A percentile compares a stretch with the other conserved stretches of the same genome.
Evolutionary conservation across 106 monocot species (phyloP).

Genomic region (Dioscorea alata): DNA sequence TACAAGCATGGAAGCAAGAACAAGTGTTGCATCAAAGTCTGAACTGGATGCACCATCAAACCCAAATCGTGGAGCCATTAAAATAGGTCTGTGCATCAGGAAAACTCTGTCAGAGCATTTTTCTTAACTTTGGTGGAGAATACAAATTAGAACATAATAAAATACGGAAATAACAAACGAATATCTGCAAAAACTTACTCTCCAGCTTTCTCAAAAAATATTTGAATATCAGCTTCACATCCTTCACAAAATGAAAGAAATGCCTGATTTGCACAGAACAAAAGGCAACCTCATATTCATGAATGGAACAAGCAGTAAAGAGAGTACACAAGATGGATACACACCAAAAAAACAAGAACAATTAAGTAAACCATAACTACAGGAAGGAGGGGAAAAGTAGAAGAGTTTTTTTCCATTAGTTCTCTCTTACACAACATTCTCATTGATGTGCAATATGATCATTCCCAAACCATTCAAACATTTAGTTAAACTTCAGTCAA

Average conservation of each 20-base stretch:
- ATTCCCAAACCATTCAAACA: no score
- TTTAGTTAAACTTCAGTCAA: no score
- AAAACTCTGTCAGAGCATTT: not conserved
- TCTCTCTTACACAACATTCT: not conserved
- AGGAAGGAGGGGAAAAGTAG: no score
- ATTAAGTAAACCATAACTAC: no score
- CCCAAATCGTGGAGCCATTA: constrained; percentile 80
- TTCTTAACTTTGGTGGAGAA: not conserved
- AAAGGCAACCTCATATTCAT: not conserved
- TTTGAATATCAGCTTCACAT: constrained; percentile 87
- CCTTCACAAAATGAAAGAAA: constrained; percentile 97
- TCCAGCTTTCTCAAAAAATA: constrained; percentile 94
- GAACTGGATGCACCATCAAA: constrained; percentile 64
- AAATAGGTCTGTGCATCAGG: constrained; percentile 59
- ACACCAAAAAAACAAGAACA: no score
- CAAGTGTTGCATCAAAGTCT: constrained; percentile 78
- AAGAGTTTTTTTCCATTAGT: not conserved
- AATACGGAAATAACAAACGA: not conserved
- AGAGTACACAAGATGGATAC: no score
- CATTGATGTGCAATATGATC: not conserved
- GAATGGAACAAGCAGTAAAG: no score
- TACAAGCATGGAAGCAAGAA: constrained; percentile 84
- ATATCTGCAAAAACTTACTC: constrained; percentile 50
- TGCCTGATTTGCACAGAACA: constrained; percentile 41
- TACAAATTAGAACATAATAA: not conserved